phyloP scores from a whole-genome alignment of 1,284 basidiomycete genomes.

The Moesziomyces antarcticus region DNA sequence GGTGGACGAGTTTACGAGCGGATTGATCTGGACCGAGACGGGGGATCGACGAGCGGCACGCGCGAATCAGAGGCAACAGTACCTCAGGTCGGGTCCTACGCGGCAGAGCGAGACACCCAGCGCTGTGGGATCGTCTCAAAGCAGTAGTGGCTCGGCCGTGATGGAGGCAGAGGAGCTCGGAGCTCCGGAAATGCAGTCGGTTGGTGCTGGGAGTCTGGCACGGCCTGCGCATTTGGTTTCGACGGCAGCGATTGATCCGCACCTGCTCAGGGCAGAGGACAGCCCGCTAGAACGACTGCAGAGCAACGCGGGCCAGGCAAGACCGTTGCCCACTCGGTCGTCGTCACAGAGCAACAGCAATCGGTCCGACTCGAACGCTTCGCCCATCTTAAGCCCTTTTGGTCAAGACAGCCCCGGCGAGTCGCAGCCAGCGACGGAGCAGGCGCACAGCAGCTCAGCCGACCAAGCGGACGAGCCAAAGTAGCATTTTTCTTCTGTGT shows the following conservation, averaged over 20 bases:
- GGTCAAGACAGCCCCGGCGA: constrained; percentile 17
- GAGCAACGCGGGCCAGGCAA: constrained; percentile 17
- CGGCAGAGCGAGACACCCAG: constrained; percentile 27
- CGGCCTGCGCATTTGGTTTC: background rate
- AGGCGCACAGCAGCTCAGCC: too few relatives aligned
- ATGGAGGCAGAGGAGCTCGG: background rate
- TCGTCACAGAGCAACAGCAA: constrained; percentile 27
- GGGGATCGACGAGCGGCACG: constrained; percentile 1
- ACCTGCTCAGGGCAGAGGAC: constrained; percentile 22
- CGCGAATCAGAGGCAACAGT: constrained; percentile 20
- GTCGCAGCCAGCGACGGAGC: background rate
- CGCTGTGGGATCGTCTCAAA: constrained; percentile 12
- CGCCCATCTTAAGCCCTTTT: constrained; percentile 46
- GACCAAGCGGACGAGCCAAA: too few relatives aligned
- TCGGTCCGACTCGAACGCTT: constrained; percentile 27
- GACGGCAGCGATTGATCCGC: constrained; percentile 14
- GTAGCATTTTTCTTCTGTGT: too few relatives aligned
- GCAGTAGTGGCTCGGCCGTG: constrained; percentile 4
- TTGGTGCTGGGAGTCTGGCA: too few relatives aligned
- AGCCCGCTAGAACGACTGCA: constrained; percentile 40
- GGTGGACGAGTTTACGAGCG: constrained; percentile 55
- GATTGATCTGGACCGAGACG: constrained; percentile 44
- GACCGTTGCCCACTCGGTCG: constrained; percentile 8
- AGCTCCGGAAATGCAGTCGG: background rate
- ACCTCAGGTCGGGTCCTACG: constrained; percentile 27